These are phyloP conservation scores for Elymus sibiricus DNA, from an alignment of 176 grass and related monocot genomes.

Conservation along the genomic window DNA sequence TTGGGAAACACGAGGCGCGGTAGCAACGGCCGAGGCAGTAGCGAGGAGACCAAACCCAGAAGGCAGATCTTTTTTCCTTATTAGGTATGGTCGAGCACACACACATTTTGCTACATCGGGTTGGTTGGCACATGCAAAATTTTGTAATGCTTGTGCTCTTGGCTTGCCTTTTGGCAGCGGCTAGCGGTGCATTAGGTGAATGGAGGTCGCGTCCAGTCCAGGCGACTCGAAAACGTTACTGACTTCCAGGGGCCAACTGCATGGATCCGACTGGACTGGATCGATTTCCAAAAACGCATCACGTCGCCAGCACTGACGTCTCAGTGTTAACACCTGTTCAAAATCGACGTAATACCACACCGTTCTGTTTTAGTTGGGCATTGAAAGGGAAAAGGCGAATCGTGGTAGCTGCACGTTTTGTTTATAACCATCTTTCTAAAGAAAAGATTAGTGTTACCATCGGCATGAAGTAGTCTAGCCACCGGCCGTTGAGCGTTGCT, in stretches of 20 bases:
- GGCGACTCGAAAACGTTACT: conserved; percentile 38
- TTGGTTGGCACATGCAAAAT: background rate
- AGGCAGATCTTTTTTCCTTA: conserved; percentile 10
- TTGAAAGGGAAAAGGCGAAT: conserved; percentile 16
- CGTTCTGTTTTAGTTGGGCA: background rate
- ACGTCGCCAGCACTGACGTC: conserved; percentile 34
- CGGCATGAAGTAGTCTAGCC: conserved; percentile 29
- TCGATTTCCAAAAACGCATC: conserved; percentile 1
- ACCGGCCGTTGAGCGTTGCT: conserved; percentile 12
- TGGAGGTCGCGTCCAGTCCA: background rate
- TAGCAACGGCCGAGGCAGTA: conserved; percentile 23
- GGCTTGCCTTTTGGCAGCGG: conserved; percentile 30
- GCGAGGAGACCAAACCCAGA: conserved; percentile 13
- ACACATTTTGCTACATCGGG: background rate
- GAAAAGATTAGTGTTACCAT: conserved; percentile 19
- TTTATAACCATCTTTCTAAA: background rate
- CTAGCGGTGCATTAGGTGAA: conserved; percentile 15
- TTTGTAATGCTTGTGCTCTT: conserved; percentile 17
- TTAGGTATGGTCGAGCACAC: conserved; percentile 13
- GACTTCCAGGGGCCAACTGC: conserved; percentile 13
- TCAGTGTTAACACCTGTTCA: conserved; percentile 26
- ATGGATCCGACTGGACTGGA: conserved; percentile 14
- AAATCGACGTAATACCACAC: conserved; percentile 27
- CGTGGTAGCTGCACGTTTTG: conserved; percentile 12
- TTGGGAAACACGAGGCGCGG: conserved; percentile 29